These are phyloP conservation scores for Kandelia obovata DNA, from an alignment of 345 rosid species.

Conservation along the genomic window DNA sequence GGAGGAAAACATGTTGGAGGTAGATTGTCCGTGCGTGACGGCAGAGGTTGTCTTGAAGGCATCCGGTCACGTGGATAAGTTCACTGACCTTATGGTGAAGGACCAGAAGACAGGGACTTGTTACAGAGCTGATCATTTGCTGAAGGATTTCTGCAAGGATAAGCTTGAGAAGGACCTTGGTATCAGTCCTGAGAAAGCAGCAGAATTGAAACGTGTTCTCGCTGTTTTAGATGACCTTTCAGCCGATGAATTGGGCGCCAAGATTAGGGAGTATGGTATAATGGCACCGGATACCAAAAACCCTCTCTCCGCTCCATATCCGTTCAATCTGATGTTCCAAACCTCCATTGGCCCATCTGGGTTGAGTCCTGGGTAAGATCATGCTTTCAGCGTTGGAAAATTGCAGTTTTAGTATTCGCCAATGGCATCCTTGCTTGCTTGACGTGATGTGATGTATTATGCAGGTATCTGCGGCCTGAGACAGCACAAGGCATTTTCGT, in stretches of 20 bases:
- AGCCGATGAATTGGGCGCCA: conserved; percentile 65
- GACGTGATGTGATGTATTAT: conserved; percentile 6
- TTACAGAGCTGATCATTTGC: conserved; percentile 85
- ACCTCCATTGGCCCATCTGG: conserved; percentile 99
- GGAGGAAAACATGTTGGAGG: conserved; percentile 83
- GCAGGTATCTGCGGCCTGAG: conserved; percentile 86
- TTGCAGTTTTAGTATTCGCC: background rate
- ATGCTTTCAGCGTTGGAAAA: background rate
- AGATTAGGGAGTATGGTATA: conserved; percentile 76
- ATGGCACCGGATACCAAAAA: conserved; percentile 78
- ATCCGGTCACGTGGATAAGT: conserved; percentile 95
- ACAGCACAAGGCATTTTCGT: conserved; percentile 91
- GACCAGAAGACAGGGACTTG: conserved; percentile 83
- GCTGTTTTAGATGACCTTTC: conserved; percentile 84
- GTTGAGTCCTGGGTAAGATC: conserved; percentile 60
- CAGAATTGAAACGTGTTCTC: conserved; percentile 71
- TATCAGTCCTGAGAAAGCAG: conserved; percentile 63
- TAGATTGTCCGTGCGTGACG: conserved; percentile 92
- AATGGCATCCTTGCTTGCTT: conserved; percentile 36
- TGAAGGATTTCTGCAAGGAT: conserved; percentile 81
- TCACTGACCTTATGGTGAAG: conserved; percentile 97
- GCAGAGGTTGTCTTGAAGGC: conserved; percentile 92
- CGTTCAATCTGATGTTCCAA: conserved; percentile 91
- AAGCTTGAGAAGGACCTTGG: conserved; percentile 79
- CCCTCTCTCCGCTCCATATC: conserved; percentile 78